Conservation (phyloP, 2,329 filamentous ascomycete genomes). For the Arthrobotrys pseudoclavata region DNA sequence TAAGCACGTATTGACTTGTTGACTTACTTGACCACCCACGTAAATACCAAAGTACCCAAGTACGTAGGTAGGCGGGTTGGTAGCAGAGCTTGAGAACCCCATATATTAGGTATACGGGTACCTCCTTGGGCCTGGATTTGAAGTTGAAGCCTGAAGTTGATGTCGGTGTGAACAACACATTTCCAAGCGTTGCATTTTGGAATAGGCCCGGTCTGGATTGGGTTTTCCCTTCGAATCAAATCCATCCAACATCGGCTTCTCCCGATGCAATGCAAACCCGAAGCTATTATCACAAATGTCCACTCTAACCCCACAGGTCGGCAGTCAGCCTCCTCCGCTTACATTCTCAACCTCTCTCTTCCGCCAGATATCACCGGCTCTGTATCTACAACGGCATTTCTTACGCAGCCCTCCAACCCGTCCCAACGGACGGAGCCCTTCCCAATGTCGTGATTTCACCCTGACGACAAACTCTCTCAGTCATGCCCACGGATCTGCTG, state of each 20-base stretch:
- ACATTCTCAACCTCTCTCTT: constrained; percentile 77
- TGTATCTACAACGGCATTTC: constrained; percentile 91
- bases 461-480: constrained; percentile 87
- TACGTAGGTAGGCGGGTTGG: too few species aligned
- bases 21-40: too few species aligned
- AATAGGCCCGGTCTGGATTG: neutral
- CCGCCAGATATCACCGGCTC: constrained; percentile 88
- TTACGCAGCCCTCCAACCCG: constrained; percentile 73
- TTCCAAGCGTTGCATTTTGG: constrained; percentile 3
- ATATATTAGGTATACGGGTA: too few species aligned
- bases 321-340: constrained; percentile 40
- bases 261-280: neutral
- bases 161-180: constrained; percentile 1
- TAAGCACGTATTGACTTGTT: too few species aligned
- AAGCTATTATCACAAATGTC: neutral
- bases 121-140: too few species aligned
- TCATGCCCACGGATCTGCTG: constrained; percentile 89
- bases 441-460: constrained; percentile 78
- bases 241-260: neutral
- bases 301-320: neutral
- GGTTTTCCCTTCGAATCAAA: neutral
- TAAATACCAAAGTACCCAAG: too few species aligned
- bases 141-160: too few species aligned
- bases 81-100: too few species aligned
- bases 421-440: constrained; percentile 82